Evolutionary conservation across 768 basidiomycete species (phyloP).

Genomic region (Naganishia onofrii): DNA sequence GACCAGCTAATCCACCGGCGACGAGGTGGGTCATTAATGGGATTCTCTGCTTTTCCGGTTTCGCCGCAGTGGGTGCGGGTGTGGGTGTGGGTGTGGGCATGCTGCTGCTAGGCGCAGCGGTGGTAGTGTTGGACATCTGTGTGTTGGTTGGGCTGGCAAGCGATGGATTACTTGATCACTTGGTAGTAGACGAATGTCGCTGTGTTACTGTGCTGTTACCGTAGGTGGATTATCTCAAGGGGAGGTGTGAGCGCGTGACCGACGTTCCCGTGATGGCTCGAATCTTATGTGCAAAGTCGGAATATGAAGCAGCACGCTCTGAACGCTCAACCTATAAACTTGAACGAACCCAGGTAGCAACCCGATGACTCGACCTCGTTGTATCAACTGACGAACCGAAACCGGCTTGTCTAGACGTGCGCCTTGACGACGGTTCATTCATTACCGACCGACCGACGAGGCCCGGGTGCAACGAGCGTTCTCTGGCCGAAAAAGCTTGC

Average conservation of each 20-base stretch:
- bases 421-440: not conserved
- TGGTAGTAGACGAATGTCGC: no score
- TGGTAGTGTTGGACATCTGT: conserved; percentile 11
- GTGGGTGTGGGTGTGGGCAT: not conserved
- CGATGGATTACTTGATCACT: no score
- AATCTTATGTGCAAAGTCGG: not conserved
- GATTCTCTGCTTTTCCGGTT: conserved; percentile 37
- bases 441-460: not conserved
- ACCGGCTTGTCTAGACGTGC: no score
- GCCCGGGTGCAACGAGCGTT: not conserved
- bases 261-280: not conserved
- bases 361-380: conserved; percentile 3
- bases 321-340: no score
- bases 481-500: not conserved
- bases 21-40: conserved; percentile 68
- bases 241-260: no score
- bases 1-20: conserved; percentile 90
- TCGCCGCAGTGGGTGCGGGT: no score
- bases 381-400: no score
- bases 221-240: not conserved
- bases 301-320: not conserved
- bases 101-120: not conserved
- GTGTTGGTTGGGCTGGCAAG: not conserved
- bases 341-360: no score
- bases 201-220: no score